Evolutionary conservation across 306 rosid genomes (phyloP).

Genomic region (Vicia faba): DNA sequence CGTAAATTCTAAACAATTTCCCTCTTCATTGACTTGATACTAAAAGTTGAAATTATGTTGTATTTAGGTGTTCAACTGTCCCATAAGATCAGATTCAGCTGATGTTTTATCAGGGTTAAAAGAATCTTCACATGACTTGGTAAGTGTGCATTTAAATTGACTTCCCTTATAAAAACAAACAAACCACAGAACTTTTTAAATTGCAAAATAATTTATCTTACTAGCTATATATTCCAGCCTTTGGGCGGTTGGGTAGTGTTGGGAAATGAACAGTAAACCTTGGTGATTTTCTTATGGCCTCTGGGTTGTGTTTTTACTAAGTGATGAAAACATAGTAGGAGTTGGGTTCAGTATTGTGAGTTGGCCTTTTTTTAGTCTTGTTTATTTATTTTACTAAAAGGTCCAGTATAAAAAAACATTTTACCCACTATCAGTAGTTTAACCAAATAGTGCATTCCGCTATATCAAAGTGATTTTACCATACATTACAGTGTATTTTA

Average conservation of each 20-base stretch:
- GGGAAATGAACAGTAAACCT: conserved; percentile 4
- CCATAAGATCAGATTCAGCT: conserved; percentile 95
- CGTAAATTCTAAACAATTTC: conserved; percentile 9
- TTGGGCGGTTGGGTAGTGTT: background rate
- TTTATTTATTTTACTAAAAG: background rate
- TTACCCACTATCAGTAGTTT: background rate
- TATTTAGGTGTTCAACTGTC: conserved; percentile 94
- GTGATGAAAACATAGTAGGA: background rate
- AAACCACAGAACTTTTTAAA: background rate
- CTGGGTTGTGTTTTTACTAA: background rate
- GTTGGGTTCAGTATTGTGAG: background rate
- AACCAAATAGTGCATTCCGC: background rate
- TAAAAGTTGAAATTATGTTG: conserved; percentile 35
- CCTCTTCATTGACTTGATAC: conserved; percentile 30
- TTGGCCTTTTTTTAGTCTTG: background rate
- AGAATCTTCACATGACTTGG: conserved; percentile 95
- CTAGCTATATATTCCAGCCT: conserved; percentile 13
- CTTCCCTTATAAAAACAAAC: conserved; percentile 26
- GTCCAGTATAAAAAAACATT: background rate
- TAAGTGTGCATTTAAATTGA: conserved; percentile 45
- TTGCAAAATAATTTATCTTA: background rate
- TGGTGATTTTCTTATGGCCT: background rate
- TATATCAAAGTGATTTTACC: background rate
- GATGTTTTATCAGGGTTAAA: conserved; percentile 74
- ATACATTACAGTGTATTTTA: background rate